Evolutionary conservation across 1,139 yeast genomes (phyloP).

Genomic region (Pichia sp.): DNA sequence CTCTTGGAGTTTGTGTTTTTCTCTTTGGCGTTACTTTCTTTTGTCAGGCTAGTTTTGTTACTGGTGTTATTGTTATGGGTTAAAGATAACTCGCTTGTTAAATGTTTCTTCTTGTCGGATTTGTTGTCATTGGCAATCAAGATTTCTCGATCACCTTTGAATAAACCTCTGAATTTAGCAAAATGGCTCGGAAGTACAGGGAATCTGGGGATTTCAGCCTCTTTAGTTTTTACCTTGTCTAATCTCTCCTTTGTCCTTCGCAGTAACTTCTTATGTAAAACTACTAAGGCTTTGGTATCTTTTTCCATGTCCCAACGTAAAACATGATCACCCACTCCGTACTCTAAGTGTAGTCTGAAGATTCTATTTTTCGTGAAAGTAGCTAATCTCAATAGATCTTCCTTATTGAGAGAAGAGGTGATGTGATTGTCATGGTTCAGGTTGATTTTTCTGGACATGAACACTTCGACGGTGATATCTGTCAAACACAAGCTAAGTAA

Average conservation of each 20-base stretch:
- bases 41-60: neutral
- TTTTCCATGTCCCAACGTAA: conserved; percentile 78
- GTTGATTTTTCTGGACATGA: conserved; percentile 2
- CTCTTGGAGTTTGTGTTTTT: neutral
- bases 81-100: neutral
- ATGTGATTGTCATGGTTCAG: neutral
- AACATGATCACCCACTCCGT: conserved; percentile 80
- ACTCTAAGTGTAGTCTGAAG: conserved; percentile 71
- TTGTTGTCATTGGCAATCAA: conserved; percentile 1
- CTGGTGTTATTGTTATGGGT: neutral
- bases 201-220: conserved; percentile 41
- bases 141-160: conserved; percentile 11
- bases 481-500: conserved; percentile 64
- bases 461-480: conserved; percentile 41
- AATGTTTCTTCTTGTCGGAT: neutral
- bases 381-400: conserved; percentile 10
- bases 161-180: conserved; percentile 15
- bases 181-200: conserved; percentile 30
- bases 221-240: conserved; percentile 28
- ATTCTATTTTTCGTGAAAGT: conserved; percentile 38
- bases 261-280: conserved; percentile 63
- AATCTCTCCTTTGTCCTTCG: conserved; percentile 36
- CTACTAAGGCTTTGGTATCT: conserved; percentile 65
- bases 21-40: neutral
- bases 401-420: conserved; percentile 2